Evolutionary conservation across 2,329 filamentous ascomycete species (phyloP), one percentile per base, ranked within the genome.

Genomic region (Beauveria brongniartii): DNA sequence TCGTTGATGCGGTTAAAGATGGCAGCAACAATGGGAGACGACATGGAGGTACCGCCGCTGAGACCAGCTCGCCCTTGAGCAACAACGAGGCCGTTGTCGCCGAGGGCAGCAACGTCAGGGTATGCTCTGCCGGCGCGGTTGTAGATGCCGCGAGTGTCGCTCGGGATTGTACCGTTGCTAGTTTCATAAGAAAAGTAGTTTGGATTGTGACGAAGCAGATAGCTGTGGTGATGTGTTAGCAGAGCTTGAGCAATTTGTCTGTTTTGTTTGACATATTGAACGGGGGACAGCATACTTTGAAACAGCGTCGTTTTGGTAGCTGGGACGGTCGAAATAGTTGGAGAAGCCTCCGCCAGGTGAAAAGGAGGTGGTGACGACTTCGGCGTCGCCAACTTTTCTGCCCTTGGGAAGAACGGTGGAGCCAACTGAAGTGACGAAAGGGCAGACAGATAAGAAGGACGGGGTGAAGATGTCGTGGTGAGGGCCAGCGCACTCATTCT

Each of bases 341-440:
- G 46, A 43, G 26, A 59, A 59, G 22, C 56, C 56, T n/a, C 56
- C 56, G 5, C 56, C 56, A 77, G 62, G 64, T 64, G 73, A 76
- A 68, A 81, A 81, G 75, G 76, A n/a, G 70, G 75, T 65, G 73
- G 74, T 69, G 77, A 77, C 6, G 70, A 75, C 67, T 66, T 81
- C 66, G 77, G 73, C 65, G 75, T 78, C 28, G 77, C 77, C 62
- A 72, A 77, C 70, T 1, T 74, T 73, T 6, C 73, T 73, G 14
- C 72, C 73, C 56, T 71, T 71, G 41, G 70, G 68, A 34, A 82
- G 71, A 66, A 78, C 73, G 0, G 80, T 82, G 12, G 79, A 79
- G 47, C 80, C 80, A 4, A 82, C 79, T 4, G 77, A 72, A 0
- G 77, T 80, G 30, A 82, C 70, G 66, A 75, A 5, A 75, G 80